Evolutionary conservation across 306 rosid species (phyloP).

Genomic region (Canavalia ensiformis): DNA sequence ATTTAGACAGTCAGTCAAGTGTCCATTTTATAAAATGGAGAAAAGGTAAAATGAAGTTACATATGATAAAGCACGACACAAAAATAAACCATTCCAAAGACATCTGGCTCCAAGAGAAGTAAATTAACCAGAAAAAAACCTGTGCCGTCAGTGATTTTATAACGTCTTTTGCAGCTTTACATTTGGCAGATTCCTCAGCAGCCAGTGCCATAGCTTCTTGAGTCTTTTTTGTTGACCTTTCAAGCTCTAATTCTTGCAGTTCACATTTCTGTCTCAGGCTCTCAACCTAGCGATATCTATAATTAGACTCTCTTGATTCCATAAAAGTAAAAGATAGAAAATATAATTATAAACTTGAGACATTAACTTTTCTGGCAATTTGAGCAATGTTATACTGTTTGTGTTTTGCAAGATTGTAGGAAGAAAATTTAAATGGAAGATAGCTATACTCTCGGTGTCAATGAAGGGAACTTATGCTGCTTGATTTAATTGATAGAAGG

Average conservation of each 20-base stretch:
- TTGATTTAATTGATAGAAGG: conserved; percentile 31
- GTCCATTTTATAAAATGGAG: conserved; percentile 3
- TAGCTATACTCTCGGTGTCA: background rate
- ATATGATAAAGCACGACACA: conserved; percentile 11
- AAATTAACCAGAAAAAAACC: conserved; percentile 60
- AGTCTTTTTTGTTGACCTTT: conserved; percentile 78
- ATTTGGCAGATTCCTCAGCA: conserved; percentile 87
- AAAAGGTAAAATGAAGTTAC: conserved; percentile 11
- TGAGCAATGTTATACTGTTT: conserved; percentile 20
- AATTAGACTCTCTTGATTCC: conserved; percentile 41
- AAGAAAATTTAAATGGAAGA: background rate
- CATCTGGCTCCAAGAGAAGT: conserved; percentile 39
- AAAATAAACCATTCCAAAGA: conserved; percentile 42
- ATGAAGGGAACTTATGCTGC: conserved; percentile 4
- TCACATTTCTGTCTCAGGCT: conserved; percentile 82
- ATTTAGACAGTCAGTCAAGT: background rate
- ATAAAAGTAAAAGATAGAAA: conserved; percentile 10
- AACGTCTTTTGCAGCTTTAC: conserved; percentile 92
- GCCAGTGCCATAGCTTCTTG: conserved; percentile 84
- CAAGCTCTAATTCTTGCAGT: conserved; percentile 85
- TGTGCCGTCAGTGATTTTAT: conserved; percentile 91
- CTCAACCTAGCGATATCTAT: conserved; percentile 70
- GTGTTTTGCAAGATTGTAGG: background rate
- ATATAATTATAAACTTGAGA: background rate
- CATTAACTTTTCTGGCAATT: conserved; percentile 27